phyloP scores from a whole-genome alignment of 345 rosid species.

The Isatis tinctoria region DNA sequence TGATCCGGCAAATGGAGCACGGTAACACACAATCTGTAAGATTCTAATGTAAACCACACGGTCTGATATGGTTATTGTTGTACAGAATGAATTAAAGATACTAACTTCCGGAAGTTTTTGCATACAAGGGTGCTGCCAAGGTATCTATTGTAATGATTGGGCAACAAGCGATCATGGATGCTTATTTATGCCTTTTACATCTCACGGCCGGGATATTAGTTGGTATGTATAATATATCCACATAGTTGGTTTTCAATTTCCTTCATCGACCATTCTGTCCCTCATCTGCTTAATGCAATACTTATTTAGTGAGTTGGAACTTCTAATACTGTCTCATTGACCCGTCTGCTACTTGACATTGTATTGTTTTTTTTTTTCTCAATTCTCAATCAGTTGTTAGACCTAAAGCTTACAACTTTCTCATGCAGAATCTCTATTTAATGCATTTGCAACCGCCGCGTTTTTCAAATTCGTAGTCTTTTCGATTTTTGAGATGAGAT shows the following conservation, averaged over 20 bases:
- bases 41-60: conserved; percentile 4
- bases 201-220: conserved; percentile 94
- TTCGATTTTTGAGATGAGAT: conserved; percentile 98
- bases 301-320: neutral
- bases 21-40: conserved; percentile 97
- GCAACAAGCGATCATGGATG: conserved; percentile 98
- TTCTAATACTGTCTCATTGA: neutral
- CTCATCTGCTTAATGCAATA: neutral
- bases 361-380: conserved; percentile 10
- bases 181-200: conserved; percentile 95
- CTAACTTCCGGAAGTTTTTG: conserved; percentile 6
- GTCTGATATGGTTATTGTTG: neutral
- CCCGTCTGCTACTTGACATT: neutral
- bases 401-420: conserved; percentile 18
- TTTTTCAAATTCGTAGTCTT: conserved; percentile 98
- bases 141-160: conserved; percentile 94
- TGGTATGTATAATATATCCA: conserved; percentile 43
- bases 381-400: conserved; percentile 8
- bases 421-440: conserved; percentile 83
- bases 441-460: conserved; percentile 98
- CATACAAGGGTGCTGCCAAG: conserved; percentile 88
- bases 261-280: neutral
- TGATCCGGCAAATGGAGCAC: conserved; percentile 97
- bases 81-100: neutral
- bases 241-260: neutral